phyloP scores from a whole-genome alignment of 2,329 filamentous ascomycete genomes.

The Alternaria arborescens region DNA sequence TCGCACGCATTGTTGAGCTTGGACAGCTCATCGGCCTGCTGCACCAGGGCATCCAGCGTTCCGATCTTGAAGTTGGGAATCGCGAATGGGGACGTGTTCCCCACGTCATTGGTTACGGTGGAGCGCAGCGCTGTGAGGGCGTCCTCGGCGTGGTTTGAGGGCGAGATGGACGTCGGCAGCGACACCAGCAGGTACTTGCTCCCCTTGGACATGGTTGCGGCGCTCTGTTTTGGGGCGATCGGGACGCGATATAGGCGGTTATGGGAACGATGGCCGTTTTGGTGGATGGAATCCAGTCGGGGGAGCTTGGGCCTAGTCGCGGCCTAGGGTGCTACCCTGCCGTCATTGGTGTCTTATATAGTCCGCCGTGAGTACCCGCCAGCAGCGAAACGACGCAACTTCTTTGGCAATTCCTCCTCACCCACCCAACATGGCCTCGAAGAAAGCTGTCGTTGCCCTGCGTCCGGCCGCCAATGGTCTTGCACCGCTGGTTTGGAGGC shows the following conservation, averaged over 20 bases:
- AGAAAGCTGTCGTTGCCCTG: slow-evolving; percentile 34
- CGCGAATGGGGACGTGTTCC: slow-evolving; percentile 76
- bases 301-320: slow-evolving; percentile 26
- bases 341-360: slow-evolving; percentile 30
- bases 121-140: slow-evolving; percentile 78
- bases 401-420: slow-evolving; percentile 17
- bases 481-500: slow-evolving; percentile 22
- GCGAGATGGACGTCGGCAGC: slow-evolving; percentile 85
- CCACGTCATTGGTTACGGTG: slow-evolving; percentile 77
- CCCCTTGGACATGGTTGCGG: slow-evolving; percentile 53
- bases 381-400: slow-evolving; percentile 5
- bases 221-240: slow-evolving; percentile 18
- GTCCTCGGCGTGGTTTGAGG: slow-evolving; percentile 80
- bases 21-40: slow-evolving; percentile 92
- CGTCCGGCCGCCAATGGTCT: slow-evolving; percentile 39
- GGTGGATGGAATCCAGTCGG: slow-evolving; percentile 27
- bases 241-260: slow-evolving; percentile 26
- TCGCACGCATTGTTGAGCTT: slow-evolving; percentile 86
- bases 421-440: slow-evolving; percentile 41
- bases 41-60: slow-evolving; percentile 90
- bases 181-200: slow-evolving; percentile 87
- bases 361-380: slow-evolving; percentile 30
- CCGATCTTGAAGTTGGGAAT: slow-evolving; percentile 98
- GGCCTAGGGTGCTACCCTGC: slow-evolving; percentile 16
- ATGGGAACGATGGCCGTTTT: slow-evolving; percentile 30